A percentile compares a stretch with the other conserved stretches of the same genome.
Conservation (phyloP, 2,329 filamentous ascomycete genomes). For the Zymoseptoria passerinii region DNA sequence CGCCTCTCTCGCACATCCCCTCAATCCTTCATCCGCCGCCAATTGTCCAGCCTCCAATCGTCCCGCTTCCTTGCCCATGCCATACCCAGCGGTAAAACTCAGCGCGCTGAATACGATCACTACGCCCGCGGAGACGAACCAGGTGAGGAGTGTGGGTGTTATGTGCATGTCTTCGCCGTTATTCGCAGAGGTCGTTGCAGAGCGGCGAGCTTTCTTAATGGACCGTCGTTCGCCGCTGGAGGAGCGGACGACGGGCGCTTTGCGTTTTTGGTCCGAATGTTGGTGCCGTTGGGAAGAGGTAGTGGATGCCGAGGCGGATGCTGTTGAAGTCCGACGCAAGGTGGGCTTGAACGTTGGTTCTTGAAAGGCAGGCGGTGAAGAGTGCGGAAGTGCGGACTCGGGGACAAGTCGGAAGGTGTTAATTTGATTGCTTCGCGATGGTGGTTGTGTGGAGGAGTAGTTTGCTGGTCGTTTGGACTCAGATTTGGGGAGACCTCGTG, state of each 20-base stretch:
- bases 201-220: slow-evolving; percentile 37
- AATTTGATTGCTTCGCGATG: slow-evolving; percentile 37
- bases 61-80: slow-evolving; percentile 47
- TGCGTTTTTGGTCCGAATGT: slow-evolving; percentile 38
- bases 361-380: slow-evolving; percentile 19
- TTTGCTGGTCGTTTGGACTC: slow-evolving; percentile 28
- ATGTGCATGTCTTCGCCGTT: slow-evolving; percentile 31
- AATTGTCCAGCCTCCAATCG: slow-evolving; percentile 16
- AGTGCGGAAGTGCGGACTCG: slow-evolving; percentile 43
- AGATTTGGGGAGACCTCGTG: slow-evolving; percentile 66
- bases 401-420: slow-evolving; percentile 51
- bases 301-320: slow-evolving; percentile 21
- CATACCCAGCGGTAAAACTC: slow-evolving; percentile 57
- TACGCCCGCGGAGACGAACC: slow-evolving; percentile 58
- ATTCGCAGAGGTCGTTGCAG: slow-evolving; percentile 12
- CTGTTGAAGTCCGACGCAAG: slow-evolving; percentile 25
- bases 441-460: slow-evolving; percentile 12
- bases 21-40: slow-evolving; percentile 12
- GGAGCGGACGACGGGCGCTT: slow-evolving; percentile 33
- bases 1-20: slow-evolving; percentile 27
- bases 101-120: slow-evolving; percentile 56
- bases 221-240: slow-evolving; percentile 38
- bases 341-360: slow-evolving; percentile 31
- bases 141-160: slow-evolving; percentile 55
- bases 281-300: slow-evolving; percentile 10